Evolutionary conservation across 1,139 yeast species (phyloP).

Genomic region (Suhomyces atakaporum): DNA sequence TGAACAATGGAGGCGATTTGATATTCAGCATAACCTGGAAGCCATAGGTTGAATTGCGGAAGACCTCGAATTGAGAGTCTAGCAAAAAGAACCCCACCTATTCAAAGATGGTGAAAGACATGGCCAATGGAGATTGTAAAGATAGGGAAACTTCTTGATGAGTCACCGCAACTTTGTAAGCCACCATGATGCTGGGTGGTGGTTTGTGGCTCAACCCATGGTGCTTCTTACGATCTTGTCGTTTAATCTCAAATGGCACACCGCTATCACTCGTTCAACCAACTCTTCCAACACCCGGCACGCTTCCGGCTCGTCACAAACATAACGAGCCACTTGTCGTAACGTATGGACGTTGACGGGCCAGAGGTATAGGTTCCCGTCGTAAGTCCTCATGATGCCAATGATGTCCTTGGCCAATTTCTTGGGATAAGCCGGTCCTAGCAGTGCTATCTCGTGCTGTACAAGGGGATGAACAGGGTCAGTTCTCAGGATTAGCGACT

Average conservation of each 20-base stretch:
- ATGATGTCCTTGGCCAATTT: constrained; percentile 39
- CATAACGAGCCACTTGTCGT: constrained; percentile 32
- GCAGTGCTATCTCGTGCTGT: constrained; percentile 23
- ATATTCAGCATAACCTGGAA: too few relatives aligned
- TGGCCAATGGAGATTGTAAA: too few relatives aligned
- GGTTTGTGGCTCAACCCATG: too few relatives aligned
- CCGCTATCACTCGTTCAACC: constrained; percentile 27
- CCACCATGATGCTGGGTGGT: too few relatives aligned
- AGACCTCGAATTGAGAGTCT: too few relatives aligned
- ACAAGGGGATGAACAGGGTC: constrained; percentile 20
- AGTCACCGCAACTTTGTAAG: too few relatives aligned
- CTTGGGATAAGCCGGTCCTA: constrained; percentile 28
- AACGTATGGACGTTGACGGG: constrained; percentile 37
- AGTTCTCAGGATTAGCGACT: constrained; percentile 27
- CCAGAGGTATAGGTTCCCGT: constrained; percentile 36
- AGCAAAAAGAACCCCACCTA: too few relatives aligned
- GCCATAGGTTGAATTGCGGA: too few relatives aligned
- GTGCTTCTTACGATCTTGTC: constrained; percentile 7
- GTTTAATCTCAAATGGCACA: constrained; percentile 9
- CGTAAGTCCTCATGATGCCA: constrained; percentile 42
- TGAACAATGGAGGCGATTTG: too few relatives aligned
- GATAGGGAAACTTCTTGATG: too few relatives aligned
- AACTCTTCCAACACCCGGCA: constrained; percentile 29
- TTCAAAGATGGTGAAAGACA: too few relatives aligned
- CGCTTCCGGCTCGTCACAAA: constrained; percentile 31